phyloP scores from a whole-genome alignment of 139 green algal genomes.

The Chlorella vulgaris region DNA sequence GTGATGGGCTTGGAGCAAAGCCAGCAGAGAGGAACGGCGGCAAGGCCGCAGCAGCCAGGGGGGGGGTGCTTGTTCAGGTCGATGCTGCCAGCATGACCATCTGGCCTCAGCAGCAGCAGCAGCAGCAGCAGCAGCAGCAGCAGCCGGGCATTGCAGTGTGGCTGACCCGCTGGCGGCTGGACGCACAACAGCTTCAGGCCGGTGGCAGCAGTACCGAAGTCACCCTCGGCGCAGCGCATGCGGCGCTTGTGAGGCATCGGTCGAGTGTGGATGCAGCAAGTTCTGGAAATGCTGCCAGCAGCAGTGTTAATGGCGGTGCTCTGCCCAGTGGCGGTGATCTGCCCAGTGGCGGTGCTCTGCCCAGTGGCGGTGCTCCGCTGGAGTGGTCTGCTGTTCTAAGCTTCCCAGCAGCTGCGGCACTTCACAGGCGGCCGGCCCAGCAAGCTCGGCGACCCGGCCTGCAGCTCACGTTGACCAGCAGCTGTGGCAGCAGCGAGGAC shows the following conservation, averaged over 20 bases:
- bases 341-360: background rate
- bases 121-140: background rate
- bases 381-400: constrained; percentile 1
- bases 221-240: background rate
- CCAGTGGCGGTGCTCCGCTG: background rate
- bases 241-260: background rate
- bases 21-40: background rate
- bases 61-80: background rate
- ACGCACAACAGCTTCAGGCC: background rate
- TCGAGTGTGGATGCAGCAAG: background rate
- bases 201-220: background rate
- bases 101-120: background rate
- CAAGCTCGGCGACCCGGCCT: background rate
- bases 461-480: background rate
- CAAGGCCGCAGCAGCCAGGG: background rate
- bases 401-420: constrained; percentile 4
- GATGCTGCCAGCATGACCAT: background rate
- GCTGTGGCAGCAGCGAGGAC: background rate
- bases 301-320: too few species aligned
- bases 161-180: background rate
- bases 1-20: background rate
- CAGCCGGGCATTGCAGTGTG: constrained; percentile 8
- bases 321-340: too few species aligned
- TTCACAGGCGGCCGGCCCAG: background rate
- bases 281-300: too few species aligned